Conservation (phyloP, 768 basidiomycete genomes). For the Dendrothele bispora region DNA sequence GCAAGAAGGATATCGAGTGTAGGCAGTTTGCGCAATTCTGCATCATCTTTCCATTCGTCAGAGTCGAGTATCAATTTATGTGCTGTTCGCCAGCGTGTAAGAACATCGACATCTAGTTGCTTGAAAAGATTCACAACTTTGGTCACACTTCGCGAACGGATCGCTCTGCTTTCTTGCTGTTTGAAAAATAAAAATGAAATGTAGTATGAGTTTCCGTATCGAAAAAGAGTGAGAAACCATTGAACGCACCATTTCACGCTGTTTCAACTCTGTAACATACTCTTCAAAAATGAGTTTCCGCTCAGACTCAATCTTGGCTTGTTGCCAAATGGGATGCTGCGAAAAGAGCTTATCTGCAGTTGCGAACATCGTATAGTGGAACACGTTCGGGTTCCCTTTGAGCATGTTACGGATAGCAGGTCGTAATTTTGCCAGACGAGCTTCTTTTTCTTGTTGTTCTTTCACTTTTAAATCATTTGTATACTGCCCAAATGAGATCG, state of each 20-base stretch:
- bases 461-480: conserved; percentile 73
- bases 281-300: conserved; percentile 89
- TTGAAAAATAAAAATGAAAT: conserved; percentile 2
- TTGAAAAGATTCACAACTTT: conserved; percentile 88
- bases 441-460: conserved; percentile 84
- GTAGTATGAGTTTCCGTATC: conserved; percentile 5
- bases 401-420: conserved; percentile 87
- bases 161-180: conserved; percentile 78
- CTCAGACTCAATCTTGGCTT: conserved; percentile 83
- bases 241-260: conserved; percentile 79
- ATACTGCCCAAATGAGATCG: conserved; percentile 52
- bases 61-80: conserved; percentile 75
- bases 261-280: conserved; percentile 82
- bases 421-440: conserved; percentile 80
- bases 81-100: conserved; percentile 91
- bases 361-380: conserved; percentile 87
- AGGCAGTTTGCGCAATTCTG: conserved; percentile 79
- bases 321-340: conserved; percentile 89
- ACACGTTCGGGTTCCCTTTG: conserved; percentile 83
- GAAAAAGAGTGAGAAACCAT: conserved; percentile 3
- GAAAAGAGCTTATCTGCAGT: conserved; percentile 87
- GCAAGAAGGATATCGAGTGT: conserved; percentile 89
- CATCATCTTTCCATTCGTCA: conserved; percentile 75
- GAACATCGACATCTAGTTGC: conserved; percentile 83
- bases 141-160: conserved; percentile 75